Base-by-base conservation (phyloP, 345 rosid species). In the Noccaea caerulescens region DNA sequence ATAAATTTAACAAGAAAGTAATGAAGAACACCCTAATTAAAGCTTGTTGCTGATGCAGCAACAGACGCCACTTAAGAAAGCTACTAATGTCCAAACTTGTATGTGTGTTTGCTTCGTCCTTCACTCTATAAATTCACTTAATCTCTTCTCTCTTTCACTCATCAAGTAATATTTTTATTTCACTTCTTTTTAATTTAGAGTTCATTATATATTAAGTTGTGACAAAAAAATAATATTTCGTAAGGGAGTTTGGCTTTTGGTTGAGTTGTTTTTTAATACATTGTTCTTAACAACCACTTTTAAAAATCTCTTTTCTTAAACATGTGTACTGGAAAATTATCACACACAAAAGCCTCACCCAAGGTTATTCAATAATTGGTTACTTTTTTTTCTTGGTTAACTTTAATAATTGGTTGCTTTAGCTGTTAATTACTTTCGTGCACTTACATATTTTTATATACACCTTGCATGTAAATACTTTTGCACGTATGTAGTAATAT, bases 1-100 rank as follows among this genome's bases (percentile, higher is more conserved):
- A 27, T 52, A 32, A 4, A 5, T 23, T 8, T 5, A 47, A 57
- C 10, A 58, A 52, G 8, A 58, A 66, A 34, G 10, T 10, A 18
- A 25, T 13, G 57, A 59, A 67, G 34, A 60, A 59, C 51, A 25
- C 72, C 63, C 75, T 65, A 74, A 69, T 55, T 18, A 60, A 51
- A 69, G 66, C 53, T 68, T 73, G 86, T 76, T 82, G 68, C 75
- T 80, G 96, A 86, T 86, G 85, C 83, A 66, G 80, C 83, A 92
- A 83, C 96, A 79, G 88, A 87, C 67, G 56, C 79, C 81, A 75
- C 75, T 56, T 14, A 46, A 72, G 73, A 88, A 44, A 81, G 72
- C 72, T 76, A 91, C 96, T 71, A 87, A 76, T 80, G 88, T 87
- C 96, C 96, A 86, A 89, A 86, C 91, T 71, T 44, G 39, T 34